Conservation (phyloP, 495 filamentous ascomycete species). For the Tuber borchii region DNA sequence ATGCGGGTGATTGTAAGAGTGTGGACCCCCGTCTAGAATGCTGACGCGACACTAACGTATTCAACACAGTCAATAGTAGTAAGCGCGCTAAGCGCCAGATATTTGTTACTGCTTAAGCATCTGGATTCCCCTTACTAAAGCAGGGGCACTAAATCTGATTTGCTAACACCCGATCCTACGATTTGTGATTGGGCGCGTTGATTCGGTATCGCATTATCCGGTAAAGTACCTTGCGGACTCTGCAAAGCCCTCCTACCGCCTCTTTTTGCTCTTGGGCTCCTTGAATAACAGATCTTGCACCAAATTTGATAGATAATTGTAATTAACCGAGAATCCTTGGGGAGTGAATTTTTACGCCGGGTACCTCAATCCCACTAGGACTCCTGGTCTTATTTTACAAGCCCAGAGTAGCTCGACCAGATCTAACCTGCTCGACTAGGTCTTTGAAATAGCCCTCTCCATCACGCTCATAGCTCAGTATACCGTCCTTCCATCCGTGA, state of each 20-base stretch:
- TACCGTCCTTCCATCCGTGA: constrained; percentile 22
- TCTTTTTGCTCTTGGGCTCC: background rate
- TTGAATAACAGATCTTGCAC: background rate
- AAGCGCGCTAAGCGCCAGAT: background rate
- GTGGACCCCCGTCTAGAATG: background rate
- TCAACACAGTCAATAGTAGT: background rate
- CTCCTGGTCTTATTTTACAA: background rate
- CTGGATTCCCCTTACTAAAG: background rate
- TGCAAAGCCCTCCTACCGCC: background rate
- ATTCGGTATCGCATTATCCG: background rate
- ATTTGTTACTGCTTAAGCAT: background rate
- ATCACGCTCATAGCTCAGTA: constrained; percentile 16
- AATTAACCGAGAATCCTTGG: background rate
- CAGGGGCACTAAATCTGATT: background rate
- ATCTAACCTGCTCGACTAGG: constrained; percentile 15
- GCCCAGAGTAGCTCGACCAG: background rate
- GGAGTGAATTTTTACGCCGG: background rate
- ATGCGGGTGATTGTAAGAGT: background rate
- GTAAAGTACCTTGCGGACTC: background rate
- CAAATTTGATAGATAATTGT: background rate
- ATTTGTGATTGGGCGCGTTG: background rate
- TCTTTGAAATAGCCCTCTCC: constrained; percentile 16
- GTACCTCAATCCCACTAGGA: background rate
- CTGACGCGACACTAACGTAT: background rate
- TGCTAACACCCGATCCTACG: background rate